phyloP scores from a whole-genome alignment of 805 yeast species.

The Cyberlindnera japonica region DNA sequence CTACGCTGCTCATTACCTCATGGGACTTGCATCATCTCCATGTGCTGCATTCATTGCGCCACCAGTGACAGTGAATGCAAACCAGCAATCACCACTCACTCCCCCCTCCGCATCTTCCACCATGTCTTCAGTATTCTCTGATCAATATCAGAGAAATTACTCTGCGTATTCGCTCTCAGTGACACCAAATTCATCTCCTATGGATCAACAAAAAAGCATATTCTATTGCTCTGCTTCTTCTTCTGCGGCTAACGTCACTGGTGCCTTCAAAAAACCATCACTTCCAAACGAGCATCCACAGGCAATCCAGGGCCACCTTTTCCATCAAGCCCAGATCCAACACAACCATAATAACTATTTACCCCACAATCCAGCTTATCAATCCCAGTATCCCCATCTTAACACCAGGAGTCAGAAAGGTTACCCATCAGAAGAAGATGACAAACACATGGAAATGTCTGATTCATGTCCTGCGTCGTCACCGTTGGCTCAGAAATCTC shows the following conservation, averaged over 20 bases:
- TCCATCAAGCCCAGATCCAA: slow-evolving; percentile 10
- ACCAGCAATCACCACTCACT: slow-evolving; percentile 25
- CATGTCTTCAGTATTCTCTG: slow-evolving; percentile 21
- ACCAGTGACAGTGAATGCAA: slow-evolving; percentile 15
- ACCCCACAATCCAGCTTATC: not conserved
- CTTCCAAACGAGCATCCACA: slow-evolving; percentile 5
- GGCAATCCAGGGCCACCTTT: not conserved
- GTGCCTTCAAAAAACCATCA: slow-evolving; percentile 9
- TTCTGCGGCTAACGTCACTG: slow-evolving; percentile 3
- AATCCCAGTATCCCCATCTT: slow-evolving; percentile 1
- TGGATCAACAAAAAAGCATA: slow-evolving; percentile 10
- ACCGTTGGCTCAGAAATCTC: slow-evolving; percentile 22
- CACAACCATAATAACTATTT: slow-evolving; percentile 1
- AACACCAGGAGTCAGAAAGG: slow-evolving; percentile 8
- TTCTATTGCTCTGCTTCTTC: slow-evolving; percentile 5
- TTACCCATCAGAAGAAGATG: slow-evolving; percentile 3
- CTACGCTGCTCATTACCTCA: slow-evolving; percentile 8
- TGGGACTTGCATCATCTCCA: slow-evolving; percentile 14
- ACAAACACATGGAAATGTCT: slow-evolving; percentile 3
- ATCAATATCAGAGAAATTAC: slow-evolving; percentile 10
- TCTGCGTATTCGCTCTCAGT: slow-evolving; percentile 16
- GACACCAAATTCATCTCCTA: slow-evolving; percentile 18
- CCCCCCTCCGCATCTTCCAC: slow-evolving; percentile 34
- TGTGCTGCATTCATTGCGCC: slow-evolving; percentile 12
- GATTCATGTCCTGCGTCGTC: slow-evolving; percentile 16